phyloP scores from a whole-genome alignment of 352 stramenopile genomes.

The Pythium phragmiticola region DNA sequence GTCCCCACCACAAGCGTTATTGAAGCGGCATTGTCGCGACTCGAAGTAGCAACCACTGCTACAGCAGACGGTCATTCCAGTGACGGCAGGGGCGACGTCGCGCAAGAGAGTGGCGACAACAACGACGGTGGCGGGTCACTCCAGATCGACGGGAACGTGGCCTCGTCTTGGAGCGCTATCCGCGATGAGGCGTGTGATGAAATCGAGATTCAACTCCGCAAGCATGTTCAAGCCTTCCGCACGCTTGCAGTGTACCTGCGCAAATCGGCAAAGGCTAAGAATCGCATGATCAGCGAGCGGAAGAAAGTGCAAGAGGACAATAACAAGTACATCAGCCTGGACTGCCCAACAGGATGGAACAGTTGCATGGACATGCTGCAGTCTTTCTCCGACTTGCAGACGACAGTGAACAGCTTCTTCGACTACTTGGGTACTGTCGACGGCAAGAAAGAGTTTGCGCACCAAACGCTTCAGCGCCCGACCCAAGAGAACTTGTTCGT shows the following conservation, averaged over 20 bases:
- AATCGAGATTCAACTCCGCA: background rate
- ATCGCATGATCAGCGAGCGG: background rate
- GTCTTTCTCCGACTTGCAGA: background rate
- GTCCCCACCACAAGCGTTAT: no score
- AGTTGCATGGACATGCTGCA: conserved; percentile 1
- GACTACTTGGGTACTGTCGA: background rate
- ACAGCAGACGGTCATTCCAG: no score
- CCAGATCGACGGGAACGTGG: background rate
- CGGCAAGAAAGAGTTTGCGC: background rate
- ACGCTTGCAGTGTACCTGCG: background rate
- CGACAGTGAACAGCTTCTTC: background rate
- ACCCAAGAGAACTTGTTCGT: background rate
- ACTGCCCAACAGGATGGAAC: conserved; percentile 3
- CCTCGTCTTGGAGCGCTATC: background rate
- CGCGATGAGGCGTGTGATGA: conserved; percentile 4
- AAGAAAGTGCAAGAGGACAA: background rate
- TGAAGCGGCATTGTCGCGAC: no score
- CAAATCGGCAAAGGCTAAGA: conserved; percentile 4
- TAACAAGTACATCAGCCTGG: background rate
- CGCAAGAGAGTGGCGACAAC: no score
- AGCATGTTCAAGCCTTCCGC: conserved; percentile 1
- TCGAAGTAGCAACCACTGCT: background rate
- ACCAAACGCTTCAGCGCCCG: background rate
- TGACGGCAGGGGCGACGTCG: background rate
- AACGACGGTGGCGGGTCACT: background rate